Percentiles rank a stretch among this genome's conserved stretches.
Conservation (phyloP, 257 asterid species). For the Salvia splendens region DNA sequence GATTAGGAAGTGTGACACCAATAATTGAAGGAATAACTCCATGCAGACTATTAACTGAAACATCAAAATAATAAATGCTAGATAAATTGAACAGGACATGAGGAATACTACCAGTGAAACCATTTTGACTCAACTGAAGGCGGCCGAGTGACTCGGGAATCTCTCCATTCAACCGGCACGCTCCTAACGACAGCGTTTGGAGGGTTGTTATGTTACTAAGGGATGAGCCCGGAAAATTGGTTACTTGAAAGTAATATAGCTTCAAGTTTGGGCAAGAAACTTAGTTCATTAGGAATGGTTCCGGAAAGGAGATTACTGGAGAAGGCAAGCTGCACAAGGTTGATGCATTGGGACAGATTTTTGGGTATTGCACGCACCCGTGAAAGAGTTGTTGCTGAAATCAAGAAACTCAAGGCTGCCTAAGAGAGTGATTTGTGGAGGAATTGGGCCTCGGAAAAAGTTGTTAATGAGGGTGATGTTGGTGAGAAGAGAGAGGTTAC, state of each 20-base stretch:
- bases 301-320: not conserved
- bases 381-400: not conserved
- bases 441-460: slow-evolving; percentile 8
- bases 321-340: not conserved
- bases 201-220: slow-evolving; percentile 13
- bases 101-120: not conserved
- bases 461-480: not conserved
- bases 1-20: not conserved
- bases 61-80: not conserved
- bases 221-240: not conserved
- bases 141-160: not conserved
- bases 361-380: not conserved
- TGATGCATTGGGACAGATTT: not conserved
- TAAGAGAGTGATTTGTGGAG: not conserved
- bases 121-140: not conserved
- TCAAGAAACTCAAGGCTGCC: not conserved
- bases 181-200: not conserved
- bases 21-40: not conserved
- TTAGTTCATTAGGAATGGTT: not conserved
- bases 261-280: not conserved
- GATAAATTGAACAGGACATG: not conserved
- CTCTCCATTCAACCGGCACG: not conserved
- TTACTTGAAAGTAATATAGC: not conserved
- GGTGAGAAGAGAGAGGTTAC: slow-evolving; percentile 11
- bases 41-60: not conserved